Evolutionary conservation across 768 basidiomycete species (phyloP).

Genomic region (Leccinum barrowsii): DNA sequence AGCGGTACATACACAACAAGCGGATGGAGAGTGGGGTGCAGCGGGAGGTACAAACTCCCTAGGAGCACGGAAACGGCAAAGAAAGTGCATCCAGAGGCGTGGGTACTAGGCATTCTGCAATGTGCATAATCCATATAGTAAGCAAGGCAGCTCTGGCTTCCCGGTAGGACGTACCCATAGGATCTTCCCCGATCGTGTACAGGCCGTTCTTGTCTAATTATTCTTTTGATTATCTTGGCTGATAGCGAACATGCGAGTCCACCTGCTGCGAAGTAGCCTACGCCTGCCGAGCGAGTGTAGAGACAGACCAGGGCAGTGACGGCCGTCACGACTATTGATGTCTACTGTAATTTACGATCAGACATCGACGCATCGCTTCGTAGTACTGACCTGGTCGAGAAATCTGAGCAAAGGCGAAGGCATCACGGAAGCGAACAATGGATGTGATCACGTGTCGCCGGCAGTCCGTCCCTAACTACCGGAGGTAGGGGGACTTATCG

Average conservation of each 20-base stretch:
- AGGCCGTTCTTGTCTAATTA: constrained; percentile 66
- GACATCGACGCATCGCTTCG: neutral
- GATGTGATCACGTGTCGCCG: constrained; percentile 6
- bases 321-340: constrained; percentile 51
- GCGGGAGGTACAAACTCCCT: constrained; percentile 53
- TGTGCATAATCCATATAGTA: neutral
- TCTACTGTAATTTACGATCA: constrained; percentile 37
- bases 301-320: constrained; percentile 49
- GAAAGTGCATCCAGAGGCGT: constrained; percentile 66
- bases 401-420: constrained; percentile 27
- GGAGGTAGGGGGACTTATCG: too few relatives aligned
- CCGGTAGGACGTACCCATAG: constrained; percentile 58
- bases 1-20: constrained; percentile 35
- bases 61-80: constrained; percentile 59
- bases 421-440: constrained; percentile 1
- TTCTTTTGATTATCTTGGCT: constrained; percentile 58
- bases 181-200: constrained; percentile 43
- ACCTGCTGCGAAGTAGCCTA: constrained; percentile 57
- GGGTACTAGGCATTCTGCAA: constrained; percentile 79
- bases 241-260: constrained; percentile 52
- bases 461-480: too few relatives aligned
- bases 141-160: neutral
- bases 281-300: constrained; percentile 60
- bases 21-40: constrained; percentile 52
- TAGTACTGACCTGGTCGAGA: constrained; percentile 31